Conservation (phyloP, 352 stramenopile species). For the Globisporangium echinulatum region DNA sequence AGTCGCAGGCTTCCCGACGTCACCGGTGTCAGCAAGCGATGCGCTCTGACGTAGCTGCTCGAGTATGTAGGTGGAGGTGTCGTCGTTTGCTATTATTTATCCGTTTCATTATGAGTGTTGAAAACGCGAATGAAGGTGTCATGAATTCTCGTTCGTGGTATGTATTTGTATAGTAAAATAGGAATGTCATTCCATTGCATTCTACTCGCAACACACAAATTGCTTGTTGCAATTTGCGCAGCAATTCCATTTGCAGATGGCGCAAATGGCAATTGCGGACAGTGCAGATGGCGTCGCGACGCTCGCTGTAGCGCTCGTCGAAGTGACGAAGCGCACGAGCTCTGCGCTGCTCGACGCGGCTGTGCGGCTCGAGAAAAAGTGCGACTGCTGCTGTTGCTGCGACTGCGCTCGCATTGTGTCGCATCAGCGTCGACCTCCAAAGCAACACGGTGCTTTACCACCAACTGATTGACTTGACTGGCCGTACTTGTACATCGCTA, state of each 20-base stretch:
- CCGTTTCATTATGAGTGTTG: no score
- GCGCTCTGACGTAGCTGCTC: not conserved
- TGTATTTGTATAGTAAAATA: not conserved
- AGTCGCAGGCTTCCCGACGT: conserved; percentile 15
- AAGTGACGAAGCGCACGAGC: conserved; percentile 9
- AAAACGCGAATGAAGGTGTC: not conserved
- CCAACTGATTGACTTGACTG: no score
- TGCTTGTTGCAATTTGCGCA: not conserved
- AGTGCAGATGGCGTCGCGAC: no score
- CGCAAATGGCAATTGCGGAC: no score
- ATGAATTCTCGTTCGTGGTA: conserved; percentile 9
- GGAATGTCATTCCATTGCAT: conserved; percentile 4
- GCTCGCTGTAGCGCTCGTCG: conserved; percentile 1
- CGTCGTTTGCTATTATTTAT: no score
- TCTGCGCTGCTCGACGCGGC: conserved; percentile 6
- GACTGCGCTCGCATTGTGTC: no score
- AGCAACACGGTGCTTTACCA: no score
- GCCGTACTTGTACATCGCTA: not conserved
- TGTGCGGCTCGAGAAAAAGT: conserved; percentile 13
- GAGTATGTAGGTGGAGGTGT: no score
- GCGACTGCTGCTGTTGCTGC: not conserved
- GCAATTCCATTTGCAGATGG: no score
- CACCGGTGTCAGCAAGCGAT: conserved; percentile 6
- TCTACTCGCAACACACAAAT: not conserved
- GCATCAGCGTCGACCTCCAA: no score